A percentile compares a stretch with the other conserved stretches of the same genome.
phyloP scores from a whole-genome alignment of 257 asterid genomes.

The Capsicum chinense region DNA sequence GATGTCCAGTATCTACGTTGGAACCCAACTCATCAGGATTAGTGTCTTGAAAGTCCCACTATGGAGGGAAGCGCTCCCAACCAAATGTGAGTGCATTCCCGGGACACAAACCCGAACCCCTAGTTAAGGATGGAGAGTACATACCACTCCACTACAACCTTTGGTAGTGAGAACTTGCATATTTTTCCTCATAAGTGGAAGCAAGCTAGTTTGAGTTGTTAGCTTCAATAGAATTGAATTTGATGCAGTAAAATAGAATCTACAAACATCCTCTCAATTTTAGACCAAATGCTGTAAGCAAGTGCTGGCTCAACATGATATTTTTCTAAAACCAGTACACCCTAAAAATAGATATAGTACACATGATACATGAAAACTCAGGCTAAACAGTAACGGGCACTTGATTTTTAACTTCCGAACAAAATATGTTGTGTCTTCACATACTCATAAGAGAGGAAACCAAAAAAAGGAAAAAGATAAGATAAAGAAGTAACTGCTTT shows the following conservation, averaged over 20 bases:
- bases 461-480: no score
- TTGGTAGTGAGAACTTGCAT: no score
- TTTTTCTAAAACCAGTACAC: not conserved
- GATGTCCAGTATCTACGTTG: no score
- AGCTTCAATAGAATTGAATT: no score
- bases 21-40: no score
- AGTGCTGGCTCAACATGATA: not conserved
- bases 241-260: not conserved
- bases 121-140: no score
- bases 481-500: not conserved
- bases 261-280: not conserved
- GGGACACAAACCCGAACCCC: no score
- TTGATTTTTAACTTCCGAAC: not conserved
- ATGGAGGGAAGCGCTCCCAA: no score
- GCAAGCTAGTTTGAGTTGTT: no score
- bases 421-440: not conserved
- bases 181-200: not conserved
- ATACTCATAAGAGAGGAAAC: not conserved
- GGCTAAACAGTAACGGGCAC: not conserved
- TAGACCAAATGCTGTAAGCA: not conserved
- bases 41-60: no score
- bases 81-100: no score
- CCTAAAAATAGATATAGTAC: not conserved
- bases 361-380: not conserved
- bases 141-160: no score